phyloP scores from a whole-genome alignment of 1,284 basidiomycete species.

The Fomitopsis schrenkii region DNA sequence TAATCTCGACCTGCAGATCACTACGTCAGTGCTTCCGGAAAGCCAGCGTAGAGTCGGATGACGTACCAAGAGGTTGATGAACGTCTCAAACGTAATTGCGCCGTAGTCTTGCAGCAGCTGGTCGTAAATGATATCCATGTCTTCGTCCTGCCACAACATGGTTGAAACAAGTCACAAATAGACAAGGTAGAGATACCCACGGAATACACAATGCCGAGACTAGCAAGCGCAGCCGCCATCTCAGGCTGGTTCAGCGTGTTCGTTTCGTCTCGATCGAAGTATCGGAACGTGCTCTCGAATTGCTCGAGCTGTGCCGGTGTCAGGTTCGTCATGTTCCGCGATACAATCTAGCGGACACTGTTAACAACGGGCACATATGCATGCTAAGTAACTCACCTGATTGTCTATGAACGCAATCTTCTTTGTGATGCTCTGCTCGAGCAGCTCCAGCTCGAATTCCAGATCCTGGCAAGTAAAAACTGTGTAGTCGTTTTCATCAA shows the following conservation, averaged over 20 bases:
- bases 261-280: conserved; percentile 92
- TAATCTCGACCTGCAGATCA: conserved; percentile 78
- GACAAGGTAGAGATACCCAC: conserved; percentile 33
- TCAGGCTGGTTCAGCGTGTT: conserved; percentile 86
- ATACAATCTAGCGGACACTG: conserved; percentile 57
- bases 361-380: no score
- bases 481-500: conserved; percentile 97
- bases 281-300: conserved; percentile 96
- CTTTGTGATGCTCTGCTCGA: conserved; percentile 80
- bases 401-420: conserved; percentile 96
- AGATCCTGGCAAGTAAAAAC: conserved; percentile 90
- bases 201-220: conserved; percentile 91
- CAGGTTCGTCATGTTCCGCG: conserved; percentile 86
- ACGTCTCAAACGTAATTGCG: conserved; percentile 90
- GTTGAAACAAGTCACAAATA: neutral
- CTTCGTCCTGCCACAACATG: conserved; percentile 60
- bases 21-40: neutral
- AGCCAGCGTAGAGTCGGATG: neutral
- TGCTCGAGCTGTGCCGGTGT: conserved; percentile 97
- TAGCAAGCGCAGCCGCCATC: conserved; percentile 90
- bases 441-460: conserved; percentile 84
- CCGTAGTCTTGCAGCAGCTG: conserved; percentile 86
- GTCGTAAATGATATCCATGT: conserved; percentile 82
- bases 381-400: conserved; percentile 52
- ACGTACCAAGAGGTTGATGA: conserved; percentile 86